phyloP scores from a whole-genome alignment of 768 basidiomycete species.

The Chiua virens region DNA sequence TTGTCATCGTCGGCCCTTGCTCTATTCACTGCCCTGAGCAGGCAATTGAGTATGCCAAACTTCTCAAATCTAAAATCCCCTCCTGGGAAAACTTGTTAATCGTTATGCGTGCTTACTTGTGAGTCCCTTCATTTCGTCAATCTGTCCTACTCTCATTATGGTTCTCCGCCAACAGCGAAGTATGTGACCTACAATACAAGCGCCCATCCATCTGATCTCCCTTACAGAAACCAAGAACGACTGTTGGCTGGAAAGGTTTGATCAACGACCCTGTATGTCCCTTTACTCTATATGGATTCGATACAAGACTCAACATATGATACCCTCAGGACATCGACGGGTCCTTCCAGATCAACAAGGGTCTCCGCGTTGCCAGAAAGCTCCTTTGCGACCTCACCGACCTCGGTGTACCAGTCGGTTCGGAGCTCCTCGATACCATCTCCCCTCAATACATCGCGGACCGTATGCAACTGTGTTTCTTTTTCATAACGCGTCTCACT shows the following conservation, averaged over 20 bases:
- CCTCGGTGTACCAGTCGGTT: constrained; percentile 89
- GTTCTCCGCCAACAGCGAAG: constrained; percentile 39
- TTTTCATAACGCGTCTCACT: neutral
- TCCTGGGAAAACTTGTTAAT: constrained; percentile 79
- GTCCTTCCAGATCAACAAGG: constrained; percentile 96
- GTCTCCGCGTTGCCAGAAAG: constrained; percentile 82
- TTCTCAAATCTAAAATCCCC: constrained; percentile 65
- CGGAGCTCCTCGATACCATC: constrained; percentile 86
- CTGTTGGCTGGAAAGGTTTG: constrained; percentile 96
- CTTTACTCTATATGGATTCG: neutral
- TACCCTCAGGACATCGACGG: constrained; percentile 72
- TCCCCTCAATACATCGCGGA: constrained; percentile 84
- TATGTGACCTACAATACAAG: constrained; percentile 15
- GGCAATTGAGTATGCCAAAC: constrained; percentile 79
- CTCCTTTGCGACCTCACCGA: constrained; percentile 90
- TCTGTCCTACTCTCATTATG: constrained; percentile 33
- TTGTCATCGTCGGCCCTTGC: constrained; percentile 95
- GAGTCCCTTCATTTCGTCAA: constrained; percentile 35
- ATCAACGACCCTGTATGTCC: constrained; percentile 75
- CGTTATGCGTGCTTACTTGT: constrained; percentile 98
- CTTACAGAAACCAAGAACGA: constrained; percentile 88
- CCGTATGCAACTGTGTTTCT: constrained; percentile 39
- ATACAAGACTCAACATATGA: neutral
- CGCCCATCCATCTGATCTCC: constrained; percentile 6
- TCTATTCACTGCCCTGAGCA: constrained; percentile 89